Evolutionary conservation across 805 yeast species (phyloP), one percentile per base, ranked within the genome.

Genomic region (Deakozyma indianensis): DNA sequence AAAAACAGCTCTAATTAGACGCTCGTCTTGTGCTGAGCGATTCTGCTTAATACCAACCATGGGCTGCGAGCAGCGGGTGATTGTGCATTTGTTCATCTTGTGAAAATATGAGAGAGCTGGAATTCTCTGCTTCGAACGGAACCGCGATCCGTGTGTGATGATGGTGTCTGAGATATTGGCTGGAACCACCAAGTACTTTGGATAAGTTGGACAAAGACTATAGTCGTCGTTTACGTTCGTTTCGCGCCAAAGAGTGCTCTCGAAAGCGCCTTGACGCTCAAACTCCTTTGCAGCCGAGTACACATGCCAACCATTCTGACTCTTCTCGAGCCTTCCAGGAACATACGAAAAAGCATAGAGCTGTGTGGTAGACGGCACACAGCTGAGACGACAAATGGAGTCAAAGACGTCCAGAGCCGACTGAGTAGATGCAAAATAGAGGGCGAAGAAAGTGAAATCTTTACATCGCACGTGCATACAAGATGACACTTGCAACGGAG

Each of bases 41-140:
- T 79, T 77, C 58, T 87, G 94, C 48, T 85, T 87, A 16, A 92
- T 55, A 0, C 98, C 97, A 0, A 88, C 88, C 51, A 90, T 63
- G 0, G 98, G 98, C 64, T 92, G 98, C 2, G 96, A 71, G 54
- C 95, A 84, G 47, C 98, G 69, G 0, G 92, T 79, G 16, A 92
- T 86, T 1, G 92, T 73, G 56, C 92, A 79, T 1, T 52, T 45
- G 51, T 68, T 85, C 41, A 70, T 64, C 43, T 72, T 62, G 59
- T 87, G 83, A 56, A 74, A 80, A 61, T 87, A 92, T 1, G 88
- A 74, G 38, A 92, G 63, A 0, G 78, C 81, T 0, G 97, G 97
- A 3, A 92, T 73, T 50, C 98, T 66, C 48, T 73, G 75, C 58
- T 90, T 88, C 1, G 96, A 86, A 41, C 98, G 67, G 59, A 76